Base-by-base conservation (phyloP, 345 rosid species). In the Triadica sebifera region DNA sequence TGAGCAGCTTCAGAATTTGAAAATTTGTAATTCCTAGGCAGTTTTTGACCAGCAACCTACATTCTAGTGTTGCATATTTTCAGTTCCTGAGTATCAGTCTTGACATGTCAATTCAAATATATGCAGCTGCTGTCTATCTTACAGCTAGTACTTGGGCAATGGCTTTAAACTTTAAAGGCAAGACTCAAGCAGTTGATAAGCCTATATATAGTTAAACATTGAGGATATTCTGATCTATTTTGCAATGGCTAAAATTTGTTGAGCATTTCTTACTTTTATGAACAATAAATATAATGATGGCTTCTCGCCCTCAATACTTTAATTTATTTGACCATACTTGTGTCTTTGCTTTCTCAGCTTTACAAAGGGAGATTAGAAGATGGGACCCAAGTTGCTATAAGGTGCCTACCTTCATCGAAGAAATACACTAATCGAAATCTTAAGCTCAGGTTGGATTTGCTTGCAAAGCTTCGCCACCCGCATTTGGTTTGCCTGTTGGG, bases 401-500 rank as follows among this genome's bases (percentile, higher is more conserved):
- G 87, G 79, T 82, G 87, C 76, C 56, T 84, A 37, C 84, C 85
- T 67, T 77, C 88, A 7, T 77, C 86, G 29, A 86, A 70, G 76
- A 82, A 83, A 73, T 86, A 74, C 70, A 49, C 89, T 0, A 75
- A 64, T 56, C 77, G 89, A 67, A 86, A 84, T 58, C 87, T 86
- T 39, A 81, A 79, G 56, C 78, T 86, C 53, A 79, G 89, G 71
- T 59, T 86, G 79, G 87, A 86, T 75, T 73, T 86, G 82, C 83
- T 86, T 12, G 77, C 86, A 61, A 86, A 73, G 83, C 87, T 82
- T 71, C 83, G 89, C 29, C 87, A 86, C 67, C 89, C 85, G 0
- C 77, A 86, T 73, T 63, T 86, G 83, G 87, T 84, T 57, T 86
- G 89, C 83, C 86, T 84, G 62, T 41, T 84, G 79, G 89, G 89